A percentile compares a stretch with the other conserved stretches of the same genome.
These are phyloP conservation scores for Raddia guianensis DNA, from an alignment of 176 grass and related monocot genomes.

Conservation along the genomic window DNA sequence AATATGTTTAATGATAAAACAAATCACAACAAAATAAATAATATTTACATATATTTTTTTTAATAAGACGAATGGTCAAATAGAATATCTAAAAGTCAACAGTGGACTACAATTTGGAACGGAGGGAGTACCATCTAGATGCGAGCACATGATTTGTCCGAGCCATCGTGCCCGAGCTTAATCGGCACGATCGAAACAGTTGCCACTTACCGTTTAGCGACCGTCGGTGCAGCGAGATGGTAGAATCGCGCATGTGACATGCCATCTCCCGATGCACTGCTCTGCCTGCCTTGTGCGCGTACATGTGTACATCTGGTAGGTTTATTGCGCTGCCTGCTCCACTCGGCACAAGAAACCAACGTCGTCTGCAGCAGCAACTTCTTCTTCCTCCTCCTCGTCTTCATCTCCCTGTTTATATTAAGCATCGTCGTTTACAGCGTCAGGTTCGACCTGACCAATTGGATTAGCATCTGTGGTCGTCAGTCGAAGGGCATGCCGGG, in stretches of 20 bases:
- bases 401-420: no score
- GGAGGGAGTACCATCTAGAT: no score
- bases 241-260: neutral
- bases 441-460: conserved; percentile 1
- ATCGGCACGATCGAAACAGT: neutral
- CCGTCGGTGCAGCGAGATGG: neutral
- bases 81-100: no score
- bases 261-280: neutral
- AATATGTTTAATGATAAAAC: no score
- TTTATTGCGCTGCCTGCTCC: neutral
- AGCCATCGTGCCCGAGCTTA: neutral
- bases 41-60: no score
- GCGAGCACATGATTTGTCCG: neutral
- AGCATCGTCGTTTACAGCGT: conserved; percentile 1
- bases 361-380: conserved; percentile 14
- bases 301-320: neutral
- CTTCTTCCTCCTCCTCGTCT: neutral
- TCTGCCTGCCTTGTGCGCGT: neutral
- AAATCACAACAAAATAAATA: no score
- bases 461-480: conserved; percentile 22
- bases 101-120: no score
- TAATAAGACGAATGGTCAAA: no score
- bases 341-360: neutral
- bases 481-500: neutral
- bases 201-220: conserved; percentile 5